Conservation (phyloP, 257 asterid genomes). For the Catharanthus roseus region DNA sequence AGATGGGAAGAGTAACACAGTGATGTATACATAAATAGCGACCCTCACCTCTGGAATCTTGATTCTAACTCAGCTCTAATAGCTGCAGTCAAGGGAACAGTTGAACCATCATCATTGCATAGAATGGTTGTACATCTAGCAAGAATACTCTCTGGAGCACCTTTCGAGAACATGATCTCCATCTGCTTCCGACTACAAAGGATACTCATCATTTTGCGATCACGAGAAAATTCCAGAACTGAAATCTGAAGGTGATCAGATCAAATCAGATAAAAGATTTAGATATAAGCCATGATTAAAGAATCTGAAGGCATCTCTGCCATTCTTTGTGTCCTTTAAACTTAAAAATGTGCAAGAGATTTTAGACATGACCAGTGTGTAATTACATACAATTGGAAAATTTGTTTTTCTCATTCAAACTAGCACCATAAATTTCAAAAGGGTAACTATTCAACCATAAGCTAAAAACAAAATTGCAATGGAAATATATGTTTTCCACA, state of each 20-base stretch:
- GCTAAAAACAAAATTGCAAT: background rate
- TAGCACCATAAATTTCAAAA: background rate
- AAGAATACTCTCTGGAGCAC: conserved; percentile 98
- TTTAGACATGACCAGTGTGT: background rate
- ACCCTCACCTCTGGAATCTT: conserved; percentile 61
- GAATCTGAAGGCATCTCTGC: background rate
- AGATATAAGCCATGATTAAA: background rate
- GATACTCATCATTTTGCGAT: conserved; percentile 99
- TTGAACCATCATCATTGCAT: conserved; percentile 89
- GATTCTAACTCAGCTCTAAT: conserved; percentile 77
- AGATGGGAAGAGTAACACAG: background rate
- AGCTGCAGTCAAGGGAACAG: conserved; percentile 64
- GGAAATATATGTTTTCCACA: background rate
- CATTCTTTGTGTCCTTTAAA: background rate
- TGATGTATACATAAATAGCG: background rate
- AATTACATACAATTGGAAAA: background rate
- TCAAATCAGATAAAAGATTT: conserved; percentile 11
- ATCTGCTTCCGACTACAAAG: conserved; percentile 92
- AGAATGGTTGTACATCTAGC: conserved; percentile 79
- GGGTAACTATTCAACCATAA: background rate
- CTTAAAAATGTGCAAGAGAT: background rate
- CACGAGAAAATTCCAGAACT: conserved; percentile 90
- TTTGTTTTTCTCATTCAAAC: background rate
- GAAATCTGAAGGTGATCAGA: conserved; percentile 57
- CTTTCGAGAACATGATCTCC: conserved; percentile 93